phyloP scores from a whole-genome alignment of 129 eudicot genomes.

The Artemisia argyi region DNA sequence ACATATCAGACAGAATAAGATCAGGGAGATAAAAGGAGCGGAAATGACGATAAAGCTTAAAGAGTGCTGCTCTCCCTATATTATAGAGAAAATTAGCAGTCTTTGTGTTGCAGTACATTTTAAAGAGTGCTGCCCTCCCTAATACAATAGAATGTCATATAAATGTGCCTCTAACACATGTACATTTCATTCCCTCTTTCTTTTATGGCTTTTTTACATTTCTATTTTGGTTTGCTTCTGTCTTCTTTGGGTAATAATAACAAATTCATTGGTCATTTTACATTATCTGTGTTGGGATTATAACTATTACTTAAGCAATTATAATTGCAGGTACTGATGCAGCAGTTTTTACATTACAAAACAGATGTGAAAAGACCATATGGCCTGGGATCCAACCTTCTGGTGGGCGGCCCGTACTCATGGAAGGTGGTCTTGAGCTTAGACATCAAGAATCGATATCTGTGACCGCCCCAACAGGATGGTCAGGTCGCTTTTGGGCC shows the following conservation, averaged over 20 bases:
- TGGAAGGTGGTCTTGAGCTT: conserved; percentile 59
- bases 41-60: conserved; percentile 10
- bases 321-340: conserved; percentile 47
- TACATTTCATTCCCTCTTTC: not conserved
- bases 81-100: not conserved
- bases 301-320: not conserved
- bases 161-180: conserved; percentile 3
- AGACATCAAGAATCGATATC: conserved; percentile 18
- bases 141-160: not conserved
- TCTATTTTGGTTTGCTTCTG: conserved; percentile 12
- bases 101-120: conserved; percentile 21
- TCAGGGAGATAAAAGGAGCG: too few relatives aligned
- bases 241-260: conserved; percentile 30
- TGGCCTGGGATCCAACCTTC: conserved; percentile 67
- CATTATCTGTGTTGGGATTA: too few relatives aligned
- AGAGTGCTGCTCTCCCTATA: conserved; percentile 1
- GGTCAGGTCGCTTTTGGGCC: conserved; percentile 82
- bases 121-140: not conserved
- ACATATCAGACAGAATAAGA: too few relatives aligned
- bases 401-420: conserved; percentile 44
- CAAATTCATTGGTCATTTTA: not conserved
- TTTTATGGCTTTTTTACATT: conserved; percentile 22
- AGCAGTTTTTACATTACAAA: conserved; percentile 57
- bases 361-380: conserved; percentile 48
- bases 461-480: conserved; percentile 49